Base-by-base conservation (phyloP, 345 rosid species). In the Syzygium oleosum region DNA sequence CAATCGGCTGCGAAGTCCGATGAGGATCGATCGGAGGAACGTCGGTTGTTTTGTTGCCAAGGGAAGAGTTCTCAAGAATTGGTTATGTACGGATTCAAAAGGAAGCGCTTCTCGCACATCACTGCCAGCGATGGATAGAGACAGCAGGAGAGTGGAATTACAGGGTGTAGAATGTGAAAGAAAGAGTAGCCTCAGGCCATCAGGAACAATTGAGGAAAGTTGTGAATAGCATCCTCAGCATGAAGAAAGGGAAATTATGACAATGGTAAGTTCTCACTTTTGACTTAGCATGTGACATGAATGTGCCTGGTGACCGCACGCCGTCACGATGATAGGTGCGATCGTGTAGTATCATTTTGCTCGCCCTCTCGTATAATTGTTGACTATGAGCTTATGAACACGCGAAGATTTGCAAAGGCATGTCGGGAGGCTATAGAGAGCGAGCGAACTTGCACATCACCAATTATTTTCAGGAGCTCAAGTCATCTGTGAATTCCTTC, bases 11-110 rank as follows among this genome's bases (percentile, higher is more conserved):
- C 52, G 89, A 84, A 92, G 95, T 78, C 99, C 97, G 9, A 68
- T 95, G 97, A 94, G 95, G 91, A 91, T 94, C 23, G 95, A 96
- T 77, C 87, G 97, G 92, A 94, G 92, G 88, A 97, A 96, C 56
- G 54, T 63, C 25, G 99, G 98, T 85, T 93, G 98, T 90, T 95
- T 96, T 34, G 85, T 94, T 61, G 94, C 96, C 77, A 96, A 96
- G 59, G 96, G 97, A 31, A 93, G 89, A 89, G 94, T 85, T 78
- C 91, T 96, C 49, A 93, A 88, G 86, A 89, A 92, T 52, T 96
- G 98, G 98, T 85, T 93, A 68, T 87, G 90, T 86, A 9, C 58
- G 49, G 49, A 34, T 34, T 17, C 46, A 17, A 25, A 46, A 34
- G 49, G 7, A 73, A 11, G 43, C 16, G 79, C 43, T 65, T 65